A percentile compares a stretch with the other conserved stretches of the same genome.
These are phyloP conservation scores for Spizellomyces punctatus DNA, from an alignment of 192 early-diverging fungal species.

Conservation along the genomic window DNA sequence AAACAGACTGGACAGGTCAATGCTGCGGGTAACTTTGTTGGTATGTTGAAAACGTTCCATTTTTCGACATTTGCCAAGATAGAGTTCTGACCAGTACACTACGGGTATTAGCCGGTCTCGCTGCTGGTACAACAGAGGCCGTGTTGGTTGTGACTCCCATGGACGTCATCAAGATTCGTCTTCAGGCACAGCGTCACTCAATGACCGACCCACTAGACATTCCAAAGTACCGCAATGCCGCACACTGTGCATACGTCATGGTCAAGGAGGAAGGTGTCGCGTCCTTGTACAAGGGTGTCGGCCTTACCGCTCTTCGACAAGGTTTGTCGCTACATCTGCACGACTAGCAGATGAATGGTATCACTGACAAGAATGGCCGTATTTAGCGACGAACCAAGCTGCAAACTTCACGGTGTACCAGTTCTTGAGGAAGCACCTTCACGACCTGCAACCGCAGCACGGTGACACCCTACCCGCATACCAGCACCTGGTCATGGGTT, in stretches of 20 bases:
- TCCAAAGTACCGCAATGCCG: slow-evolving; percentile 95
- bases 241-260: slow-evolving; percentile 90
- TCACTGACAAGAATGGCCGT: neutral
- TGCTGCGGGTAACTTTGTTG: slow-evolving; percentile 70
- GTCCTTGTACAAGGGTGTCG: slow-evolving; percentile 93
- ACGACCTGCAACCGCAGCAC: slow-evolving; percentile 61
- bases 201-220: slow-evolving; percentile 95
- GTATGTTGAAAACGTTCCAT: slow-evolving; percentile 47
- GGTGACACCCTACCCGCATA: slow-evolving; percentile 76
- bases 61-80: neutral
- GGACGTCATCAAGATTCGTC: slow-evolving; percentile 99
- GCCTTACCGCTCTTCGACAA: slow-evolving; percentile 90
- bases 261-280: slow-evolving; percentile 85
- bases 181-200: slow-evolving; percentile 95
- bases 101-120: slow-evolving; percentile 71
- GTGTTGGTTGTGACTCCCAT: slow-evolving; percentile 95
- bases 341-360: neutral
- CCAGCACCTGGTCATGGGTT: slow-evolving; percentile 88
- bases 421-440: slow-evolving; percentile 80
- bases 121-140: slow-evolving; percentile 92
- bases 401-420: slow-evolving; percentile 99
- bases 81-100: neutral
- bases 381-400: slow-evolving; percentile 90
- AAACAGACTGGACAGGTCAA: slow-evolving; percentile 59
- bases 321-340: slow-evolving; percentile 38